Conservation (phyloP, 2,329 filamentous ascomycete genomes). For the Rhinocladiella mackenziei region DNA sequence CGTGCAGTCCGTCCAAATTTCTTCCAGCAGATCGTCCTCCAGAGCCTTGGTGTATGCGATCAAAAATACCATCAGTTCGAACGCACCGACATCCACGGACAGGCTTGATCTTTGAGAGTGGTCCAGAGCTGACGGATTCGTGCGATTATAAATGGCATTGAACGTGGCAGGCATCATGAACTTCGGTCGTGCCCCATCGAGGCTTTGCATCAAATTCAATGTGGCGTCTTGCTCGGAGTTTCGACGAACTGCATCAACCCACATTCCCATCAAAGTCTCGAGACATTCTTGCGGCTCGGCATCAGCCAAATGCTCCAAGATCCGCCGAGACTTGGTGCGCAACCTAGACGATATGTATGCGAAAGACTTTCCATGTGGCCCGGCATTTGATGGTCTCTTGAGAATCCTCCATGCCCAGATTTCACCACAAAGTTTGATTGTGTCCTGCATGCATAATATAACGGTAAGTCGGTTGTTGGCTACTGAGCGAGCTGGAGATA, state of each 20-base stretch:
- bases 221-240: constrained; percentile 54
- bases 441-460: constrained; percentile 92
- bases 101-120: constrained; percentile 78
- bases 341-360: constrained; percentile 85
- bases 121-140: constrained; percentile 76
- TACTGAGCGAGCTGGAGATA: constrained; percentile 74
- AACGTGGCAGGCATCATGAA: constrained; percentile 91
- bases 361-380: constrained; percentile 72
- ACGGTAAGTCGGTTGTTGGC: constrained; percentile 92
- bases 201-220: constrained; percentile 80
- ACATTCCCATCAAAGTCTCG: constrained; percentile 83
- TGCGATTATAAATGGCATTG: constrained; percentile 92
- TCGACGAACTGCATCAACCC: constrained; percentile 55
- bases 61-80: constrained; percentile 80
- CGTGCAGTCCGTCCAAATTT: constrained; percentile 95
- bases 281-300: constrained; percentile 90
- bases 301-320: constrained; percentile 87
- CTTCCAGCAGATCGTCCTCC: constrained; percentile 96
- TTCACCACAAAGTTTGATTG: constrained; percentile 81
- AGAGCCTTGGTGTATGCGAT: constrained; percentile 85
- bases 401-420: constrained; percentile 92
- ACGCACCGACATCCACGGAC: constrained; percentile 77
- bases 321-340: constrained; percentile 79
- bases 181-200: constrained; percentile 86
- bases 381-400: constrained; percentile 55